Percentiles rank a stretch among this genome's conserved stretches.
phyloP scores from a whole-genome alignment of 2,329 filamentous ascomycete genomes.

The Parafenestella ontariensis region DNA sequence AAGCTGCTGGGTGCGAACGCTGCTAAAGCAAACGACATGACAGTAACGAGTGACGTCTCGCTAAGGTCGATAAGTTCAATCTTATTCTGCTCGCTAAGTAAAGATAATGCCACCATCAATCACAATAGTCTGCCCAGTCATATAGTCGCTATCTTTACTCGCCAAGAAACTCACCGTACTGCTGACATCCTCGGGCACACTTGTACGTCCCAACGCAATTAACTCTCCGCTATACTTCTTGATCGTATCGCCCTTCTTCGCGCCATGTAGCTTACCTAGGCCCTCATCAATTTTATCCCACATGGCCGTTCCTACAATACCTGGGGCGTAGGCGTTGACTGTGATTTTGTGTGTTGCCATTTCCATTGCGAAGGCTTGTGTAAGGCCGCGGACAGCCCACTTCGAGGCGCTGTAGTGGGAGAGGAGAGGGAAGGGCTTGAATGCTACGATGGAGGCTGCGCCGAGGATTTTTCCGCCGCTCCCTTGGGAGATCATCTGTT shows the following conservation, averaged over 20 bases:
- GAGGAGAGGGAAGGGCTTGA: slow-evolving; percentile 65
- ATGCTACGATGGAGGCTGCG: slow-evolving; percentile 62
- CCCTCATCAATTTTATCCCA: slow-evolving; percentile 73
- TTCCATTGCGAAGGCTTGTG: slow-evolving; percentile 71
- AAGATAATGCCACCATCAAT: slow-evolving; percentile 68
- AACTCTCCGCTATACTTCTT: slow-evolving; percentile 61
- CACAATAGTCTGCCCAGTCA: slow-evolving; percentile 71
- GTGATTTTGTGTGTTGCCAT: slow-evolving; percentile 70
- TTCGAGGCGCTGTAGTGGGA: slow-evolving; percentile 71
- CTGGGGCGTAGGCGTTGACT: slow-evolving; percentile 71
- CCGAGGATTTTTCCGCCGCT: slow-evolving; percentile 59
- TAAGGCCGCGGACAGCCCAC: slow-evolving; percentile 71
- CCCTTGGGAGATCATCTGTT: slow-evolving; percentile 69
- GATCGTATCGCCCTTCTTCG: slow-evolving; percentile 61
- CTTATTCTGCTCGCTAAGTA: slow-evolving; percentile 33
- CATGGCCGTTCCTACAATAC: slow-evolving; percentile 72
- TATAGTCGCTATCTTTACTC: slow-evolving; percentile 66
- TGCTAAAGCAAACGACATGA: too few species aligned
- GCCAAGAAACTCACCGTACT: slow-evolving; percentile 69
- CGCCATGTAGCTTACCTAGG: slow-evolving; percentile 60
- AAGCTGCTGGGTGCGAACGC: too few species aligned
- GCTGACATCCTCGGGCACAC: slow-evolving; percentile 68
- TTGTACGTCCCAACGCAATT: slow-evolving; percentile 64
- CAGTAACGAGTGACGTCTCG: too few species aligned
- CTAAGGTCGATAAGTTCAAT: too few species aligned